A percentile compares a stretch with the other conserved stretches of the same genome.
phyloP scores from a whole-genome alignment of 1,139 yeast genomes.

The Scheffersomyces titani region DNA sequence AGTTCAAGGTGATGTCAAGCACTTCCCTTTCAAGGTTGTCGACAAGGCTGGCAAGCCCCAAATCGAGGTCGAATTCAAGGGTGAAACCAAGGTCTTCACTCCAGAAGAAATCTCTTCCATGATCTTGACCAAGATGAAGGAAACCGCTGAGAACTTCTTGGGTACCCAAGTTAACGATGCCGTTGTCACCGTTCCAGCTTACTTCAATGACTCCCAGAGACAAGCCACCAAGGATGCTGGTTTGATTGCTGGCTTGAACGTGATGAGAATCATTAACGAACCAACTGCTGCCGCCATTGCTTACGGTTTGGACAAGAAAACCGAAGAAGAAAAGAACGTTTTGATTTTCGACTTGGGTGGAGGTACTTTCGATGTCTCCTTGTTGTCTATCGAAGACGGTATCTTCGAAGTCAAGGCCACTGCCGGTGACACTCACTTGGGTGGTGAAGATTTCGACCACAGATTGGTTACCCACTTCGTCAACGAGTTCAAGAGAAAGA shows the following conservation, averaged over 20 bases:
- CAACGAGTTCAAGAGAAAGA: slow-evolving; percentile 40
- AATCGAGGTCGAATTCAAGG: slow-evolving; percentile 63
- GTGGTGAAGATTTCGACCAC: slow-evolving; percentile 77
- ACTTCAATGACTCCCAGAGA: slow-evolving; percentile 64
- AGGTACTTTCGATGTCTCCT: slow-evolving; percentile 97
- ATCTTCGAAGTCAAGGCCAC: slow-evolving; percentile 96
- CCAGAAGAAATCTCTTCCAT: slow-evolving; percentile 72
- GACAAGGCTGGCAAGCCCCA: slow-evolving; percentile 61
- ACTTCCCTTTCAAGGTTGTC: slow-evolving; percentile 63
- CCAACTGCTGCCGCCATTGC: slow-evolving; percentile 69
- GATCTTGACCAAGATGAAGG: slow-evolving; percentile 66
- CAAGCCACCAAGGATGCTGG: slow-evolving; percentile 67
- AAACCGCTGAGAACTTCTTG: slow-evolving; percentile 64
- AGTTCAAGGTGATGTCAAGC: slow-evolving; percentile 58
- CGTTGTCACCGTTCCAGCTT: slow-evolving; percentile 72
- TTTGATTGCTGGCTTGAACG: slow-evolving; percentile 60
- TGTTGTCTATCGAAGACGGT: slow-evolving; percentile 92
- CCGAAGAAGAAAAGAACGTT: slow-evolving; percentile 72
- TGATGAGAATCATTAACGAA: slow-evolving; percentile 60
- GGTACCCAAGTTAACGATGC: slow-evolving; percentile 70
- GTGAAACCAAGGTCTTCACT: slow-evolving; percentile 63
- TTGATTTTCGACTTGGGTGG: slow-evolving; percentile 96
- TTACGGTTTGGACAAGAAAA: slow-evolving; percentile 69
- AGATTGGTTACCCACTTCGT: slow-evolving; percentile 45
- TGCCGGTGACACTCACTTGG: slow-evolving; percentile 98